Conservation (phyloP, 371 early-diverging fungal genomes). For the Lichtheimia ramosa region DNA sequence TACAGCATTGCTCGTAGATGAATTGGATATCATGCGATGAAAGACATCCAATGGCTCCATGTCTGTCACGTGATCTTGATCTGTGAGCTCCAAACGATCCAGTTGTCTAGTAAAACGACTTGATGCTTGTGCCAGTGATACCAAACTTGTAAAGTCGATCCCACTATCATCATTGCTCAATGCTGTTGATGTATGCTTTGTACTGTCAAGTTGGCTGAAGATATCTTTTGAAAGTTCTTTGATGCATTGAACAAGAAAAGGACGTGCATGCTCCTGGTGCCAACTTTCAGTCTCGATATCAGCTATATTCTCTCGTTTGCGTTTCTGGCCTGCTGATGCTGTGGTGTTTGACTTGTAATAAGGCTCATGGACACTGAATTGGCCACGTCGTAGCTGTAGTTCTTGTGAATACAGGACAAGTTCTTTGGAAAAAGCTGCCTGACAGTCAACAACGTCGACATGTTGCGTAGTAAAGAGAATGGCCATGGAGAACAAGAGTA, state of each 20-base stretch:
- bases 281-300: conserved; percentile 29
- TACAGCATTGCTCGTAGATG: conserved; percentile 3
- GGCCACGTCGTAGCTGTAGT: conserved; percentile 18
- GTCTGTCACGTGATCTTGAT: conserved; percentile 3
- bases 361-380: conserved; percentile 34
- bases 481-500: background rate
- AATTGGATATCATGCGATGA: conserved; percentile 21
- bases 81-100: background rate
- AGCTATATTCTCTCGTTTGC: conserved; percentile 19
- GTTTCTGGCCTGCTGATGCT: conserved; percentile 12
- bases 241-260: conserved; percentile 6
- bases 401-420: background rate
- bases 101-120: conserved; percentile 12
- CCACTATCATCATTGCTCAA: background rate
- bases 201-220: conserved; percentile 3
- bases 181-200: conserved; percentile 10
- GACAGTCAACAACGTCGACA: conserved; percentile 9
- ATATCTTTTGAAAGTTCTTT: too few species aligned
- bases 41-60: conserved; percentile 37
- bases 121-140: conserved; percentile 25
- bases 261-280: conserved; percentile 20
- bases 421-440: conserved; percentile 5
- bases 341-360: conserved; percentile 24
- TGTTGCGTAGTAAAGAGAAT: background rate
- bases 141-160: conserved; percentile 33